These are phyloP conservation scores for Venustampulla echinocandica DNA, from an alignment of 495 filamentous ascomycete species.

Conservation along the genomic window DNA sequence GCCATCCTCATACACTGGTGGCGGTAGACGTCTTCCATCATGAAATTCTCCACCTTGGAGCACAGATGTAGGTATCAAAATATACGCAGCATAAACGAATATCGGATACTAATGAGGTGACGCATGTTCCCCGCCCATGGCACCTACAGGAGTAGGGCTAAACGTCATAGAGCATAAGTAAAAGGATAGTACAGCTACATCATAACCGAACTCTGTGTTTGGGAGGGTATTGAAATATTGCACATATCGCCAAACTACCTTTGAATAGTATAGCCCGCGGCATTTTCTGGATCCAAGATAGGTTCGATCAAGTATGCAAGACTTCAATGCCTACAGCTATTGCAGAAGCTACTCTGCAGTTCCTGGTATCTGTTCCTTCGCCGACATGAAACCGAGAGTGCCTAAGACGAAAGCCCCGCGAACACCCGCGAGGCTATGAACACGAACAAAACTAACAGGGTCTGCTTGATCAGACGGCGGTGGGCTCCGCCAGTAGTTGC, in stretches of 20 bases:
- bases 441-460: not conserved
- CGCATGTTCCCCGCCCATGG: conserved; percentile 2
- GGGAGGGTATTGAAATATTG: too few species aligned
- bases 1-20: conserved; percentile 1
- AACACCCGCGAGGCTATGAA: not conserved
- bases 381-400: too few species aligned
- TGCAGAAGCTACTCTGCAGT: too few species aligned
- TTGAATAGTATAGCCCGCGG: too few species aligned
- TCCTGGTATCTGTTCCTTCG: too few species aligned
- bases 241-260: too few species aligned
- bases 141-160: not conserved
- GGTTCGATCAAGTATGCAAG: too few species aligned
- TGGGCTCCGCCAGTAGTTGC: not conserved
- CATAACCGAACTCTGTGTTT: not conserved
- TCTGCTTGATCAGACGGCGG: not conserved
- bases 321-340: too few species aligned
- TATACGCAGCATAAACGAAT: conserved; percentile 1
- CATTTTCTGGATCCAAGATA: too few species aligned
- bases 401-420: too few species aligned
- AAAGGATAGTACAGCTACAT: not conserved
- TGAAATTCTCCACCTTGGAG: conserved; percentile 1
- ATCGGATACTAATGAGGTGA: not conserved
- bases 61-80: not conserved
- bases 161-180: not conserved
- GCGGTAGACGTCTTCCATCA: not conserved